Evolutionary conservation across 2,329 filamentous ascomycete species (phyloP).

Genomic region (Coniochaeta sp.): DNA sequence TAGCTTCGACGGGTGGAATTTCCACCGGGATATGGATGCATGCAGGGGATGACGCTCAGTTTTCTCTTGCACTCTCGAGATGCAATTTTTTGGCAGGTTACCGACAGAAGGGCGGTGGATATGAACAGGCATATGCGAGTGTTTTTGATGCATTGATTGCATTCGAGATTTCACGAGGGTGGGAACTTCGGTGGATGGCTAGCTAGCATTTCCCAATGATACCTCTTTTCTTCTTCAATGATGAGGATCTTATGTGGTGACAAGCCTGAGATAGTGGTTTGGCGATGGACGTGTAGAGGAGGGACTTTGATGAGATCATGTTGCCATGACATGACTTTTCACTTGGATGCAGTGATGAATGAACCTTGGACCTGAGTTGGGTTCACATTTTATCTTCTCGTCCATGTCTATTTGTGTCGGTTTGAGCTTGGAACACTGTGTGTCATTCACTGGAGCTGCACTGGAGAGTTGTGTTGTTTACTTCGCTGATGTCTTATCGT

Average conservation of each 20-base stretch:
- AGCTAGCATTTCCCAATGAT: not conserved
- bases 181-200: not conserved
- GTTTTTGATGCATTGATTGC: slow-evolving; percentile 1
- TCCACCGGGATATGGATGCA: not conserved
- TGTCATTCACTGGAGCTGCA: not conserved
- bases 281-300: no score
- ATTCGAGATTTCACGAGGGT: not conserved
- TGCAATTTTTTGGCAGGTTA: not conserved
- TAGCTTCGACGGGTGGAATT: not conserved
- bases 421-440: not conserved
- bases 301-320: not conserved
- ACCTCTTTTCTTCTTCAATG: not conserved
- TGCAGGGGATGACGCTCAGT: slow-evolving; percentile 2
- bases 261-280: not conserved
- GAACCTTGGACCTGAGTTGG: not conserved
- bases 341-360: not conserved
- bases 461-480: not conserved
- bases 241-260: not conserved
- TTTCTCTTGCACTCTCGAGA: not conserved
- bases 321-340: not conserved
- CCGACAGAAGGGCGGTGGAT: not conserved
- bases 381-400: no score
- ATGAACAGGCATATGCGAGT: not conserved
- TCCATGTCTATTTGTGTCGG: no score
- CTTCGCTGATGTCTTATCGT: not conserved